A percentile compares a stretch with the other conserved stretches of the same genome.
Conservation (phyloP, 1,284 basidiomycete species). For the Ceratobasidium papillatum region DNA sequence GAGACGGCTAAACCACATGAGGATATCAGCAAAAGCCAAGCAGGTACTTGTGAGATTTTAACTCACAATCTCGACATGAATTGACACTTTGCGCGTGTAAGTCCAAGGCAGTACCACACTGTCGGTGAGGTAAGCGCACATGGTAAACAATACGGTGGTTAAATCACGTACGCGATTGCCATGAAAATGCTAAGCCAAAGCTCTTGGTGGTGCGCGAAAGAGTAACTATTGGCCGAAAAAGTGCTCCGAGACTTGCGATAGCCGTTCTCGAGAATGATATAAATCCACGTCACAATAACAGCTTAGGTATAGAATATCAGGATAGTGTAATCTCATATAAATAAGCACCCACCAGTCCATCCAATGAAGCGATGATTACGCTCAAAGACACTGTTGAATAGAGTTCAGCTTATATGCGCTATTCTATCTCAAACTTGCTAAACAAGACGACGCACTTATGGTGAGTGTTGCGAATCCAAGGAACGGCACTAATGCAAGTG, state of each 20-base stretch:
- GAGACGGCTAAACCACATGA: conserved; percentile 61
- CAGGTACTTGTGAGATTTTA: background rate
- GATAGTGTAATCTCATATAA: too few species aligned
- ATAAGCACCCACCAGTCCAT: conserved; percentile 53
- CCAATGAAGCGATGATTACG: conserved; percentile 78
- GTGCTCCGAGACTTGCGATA: conserved; percentile 63
- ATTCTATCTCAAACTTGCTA: background rate
- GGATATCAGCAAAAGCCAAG: background rate
- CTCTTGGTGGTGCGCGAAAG: conserved; percentile 70
- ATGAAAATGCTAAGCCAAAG: conserved; percentile 78
- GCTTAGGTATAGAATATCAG: conserved; percentile 46
- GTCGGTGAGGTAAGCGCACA: conserved; percentile 42
- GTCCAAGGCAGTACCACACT: conserved; percentile 79
- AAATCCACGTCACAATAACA: conserved; percentile 70
- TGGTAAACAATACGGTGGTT: background rate
- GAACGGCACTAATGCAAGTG: conserved; percentile 65
- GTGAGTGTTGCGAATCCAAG: conserved; percentile 76
- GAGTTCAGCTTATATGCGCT: conserved; percentile 21
- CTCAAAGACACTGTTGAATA: conserved; percentile 67
- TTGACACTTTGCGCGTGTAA: conserved; percentile 72
- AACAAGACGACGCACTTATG: conserved; percentile 68
- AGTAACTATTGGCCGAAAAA: conserved; percentile 64
- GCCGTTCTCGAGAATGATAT: conserved; percentile 70
- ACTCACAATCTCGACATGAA: conserved; percentile 77
- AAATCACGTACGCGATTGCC: conserved; percentile 68